Base-by-base conservation (phyloP, 1,284 basidiomycete genomes). In the Sporisorium reilianum region DNA sequence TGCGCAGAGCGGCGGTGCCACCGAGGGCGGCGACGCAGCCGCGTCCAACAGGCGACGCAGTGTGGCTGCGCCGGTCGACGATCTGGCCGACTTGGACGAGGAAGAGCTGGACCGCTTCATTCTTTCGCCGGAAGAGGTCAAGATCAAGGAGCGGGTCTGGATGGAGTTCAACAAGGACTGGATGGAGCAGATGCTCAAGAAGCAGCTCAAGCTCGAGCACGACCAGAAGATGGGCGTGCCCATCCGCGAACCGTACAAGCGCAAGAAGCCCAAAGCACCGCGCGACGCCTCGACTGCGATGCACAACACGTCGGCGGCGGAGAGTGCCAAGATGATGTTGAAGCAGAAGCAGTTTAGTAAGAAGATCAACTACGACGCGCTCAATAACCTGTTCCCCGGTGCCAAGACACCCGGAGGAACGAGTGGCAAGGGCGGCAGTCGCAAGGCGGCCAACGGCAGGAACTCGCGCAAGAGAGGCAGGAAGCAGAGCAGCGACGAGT, bases 111-210 rank as follows among this genome's bases (percentile, higher is more conserved):
- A 98, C 83, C 87, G 87, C 26, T 94, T 86, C 84, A 88, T 97
- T 64, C 86, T 97, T 50, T 91, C 89, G 12, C 91, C 93, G 49
- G 92, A 93, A 26, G 96, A 98, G 85, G 91, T 93, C 7, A 90
- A 89, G 83, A 89, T 94, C 81, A 97, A 95, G 85, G 94, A 96
- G 81, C 90, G 95, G 26, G 90, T 99, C 20, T 99, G 97, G 97
- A 93, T 98, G 68, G 94, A 96, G 86, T 88, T 95, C 84, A 99
- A 99, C 86, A 90, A 90, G 75, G 94, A 97, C 57, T 99, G 97
- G 87, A 86, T 99, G 53, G 93, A 97, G 84, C 91, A 92, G 49
- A 75, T 70, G 42, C 74, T 84, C 51, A 74, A 79, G 30, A 80
- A 79, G 51, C 80, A 82, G 59, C 68, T 84, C 50, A 83, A 84